Evolutionary conservation across 495 filamentous ascomycete genomes (phyloP).

Genomic region (Oleoguttula mirabilis): DNA sequence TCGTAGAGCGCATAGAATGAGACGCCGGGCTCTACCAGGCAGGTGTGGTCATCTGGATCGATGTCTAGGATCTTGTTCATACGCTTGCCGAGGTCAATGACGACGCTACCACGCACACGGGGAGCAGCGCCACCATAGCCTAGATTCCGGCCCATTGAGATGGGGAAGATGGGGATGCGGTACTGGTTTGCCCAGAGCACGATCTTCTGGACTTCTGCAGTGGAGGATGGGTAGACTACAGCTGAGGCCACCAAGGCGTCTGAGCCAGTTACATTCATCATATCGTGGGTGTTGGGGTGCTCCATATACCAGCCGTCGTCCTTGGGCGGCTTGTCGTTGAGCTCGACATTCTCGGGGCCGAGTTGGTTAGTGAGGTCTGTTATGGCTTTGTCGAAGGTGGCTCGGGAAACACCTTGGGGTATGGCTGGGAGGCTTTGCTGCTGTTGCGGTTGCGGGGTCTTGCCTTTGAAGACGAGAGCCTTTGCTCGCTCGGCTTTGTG

Average conservation of each 20-base stretch:
- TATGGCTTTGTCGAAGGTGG: constrained; percentile 9
- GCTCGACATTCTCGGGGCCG: constrained; percentile 19
- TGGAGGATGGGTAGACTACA: constrained; percentile 35
- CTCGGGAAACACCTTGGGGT: constrained; percentile 8
- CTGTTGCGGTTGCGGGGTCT: neutral
- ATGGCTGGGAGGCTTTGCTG: neutral
- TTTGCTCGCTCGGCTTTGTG: constrained; percentile 9
- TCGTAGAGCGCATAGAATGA: constrained; percentile 44
- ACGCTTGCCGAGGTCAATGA: constrained; percentile 41
- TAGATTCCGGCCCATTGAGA: constrained; percentile 42
- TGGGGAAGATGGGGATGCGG: constrained; percentile 42
- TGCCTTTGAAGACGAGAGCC: constrained; percentile 2
- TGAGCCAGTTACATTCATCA: constrained; percentile 20
- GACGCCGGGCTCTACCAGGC: constrained; percentile 48
- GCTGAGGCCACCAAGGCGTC: constrained; percentile 24
- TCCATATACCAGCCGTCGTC: constrained; percentile 21
- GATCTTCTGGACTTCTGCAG: constrained; percentile 37
- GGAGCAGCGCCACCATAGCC: constrained; percentile 49
- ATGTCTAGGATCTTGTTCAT: constrained; percentile 47
- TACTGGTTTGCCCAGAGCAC: constrained; percentile 38
- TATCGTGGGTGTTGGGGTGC: constrained; percentile 23
- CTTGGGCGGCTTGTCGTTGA: constrained; percentile 14
- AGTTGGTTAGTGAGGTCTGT: neutral
- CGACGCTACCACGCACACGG: constrained; percentile 40
- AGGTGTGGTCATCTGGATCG: constrained; percentile 39